Conservation (phyloP, 306 rosid genomes). For the Geum urbanum region DNA sequence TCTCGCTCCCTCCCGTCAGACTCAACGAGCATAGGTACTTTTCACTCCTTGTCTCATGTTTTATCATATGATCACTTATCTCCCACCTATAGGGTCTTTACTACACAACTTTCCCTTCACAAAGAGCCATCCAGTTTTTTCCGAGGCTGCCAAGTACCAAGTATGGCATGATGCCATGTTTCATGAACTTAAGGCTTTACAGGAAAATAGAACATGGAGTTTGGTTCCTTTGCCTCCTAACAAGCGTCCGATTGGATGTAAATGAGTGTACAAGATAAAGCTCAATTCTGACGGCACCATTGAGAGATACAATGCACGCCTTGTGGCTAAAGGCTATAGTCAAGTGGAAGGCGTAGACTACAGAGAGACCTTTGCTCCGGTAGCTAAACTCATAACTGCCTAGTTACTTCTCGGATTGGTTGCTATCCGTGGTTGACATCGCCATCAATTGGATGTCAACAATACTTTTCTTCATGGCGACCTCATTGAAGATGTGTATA, state of each 20-base stretch:
- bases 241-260: background rate
- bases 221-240: background rate
- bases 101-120: background rate
- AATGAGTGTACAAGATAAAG: background rate
- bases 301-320: background rate
- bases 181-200: background rate
- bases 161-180: background rate
- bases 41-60: background rate
- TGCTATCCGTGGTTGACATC: too few relatives aligned
- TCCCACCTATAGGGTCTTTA: background rate
- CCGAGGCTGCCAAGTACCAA: background rate
- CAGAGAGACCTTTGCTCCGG: too few relatives aligned
- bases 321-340: too few relatives aligned
- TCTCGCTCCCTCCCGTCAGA: background rate
- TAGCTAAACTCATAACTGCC: too few relatives aligned
- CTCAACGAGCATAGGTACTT: background rate
- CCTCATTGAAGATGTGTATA: too few relatives aligned
- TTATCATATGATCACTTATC: background rate
- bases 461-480: too few relatives aligned
- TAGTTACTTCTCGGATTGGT: too few relatives aligned
- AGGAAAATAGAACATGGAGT: background rate
- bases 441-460: too few relatives aligned
- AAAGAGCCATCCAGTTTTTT: background rate
- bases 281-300: background rate
- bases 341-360: too few relatives aligned